A percentile compares a stretch with the other conserved stretches of the same genome.
These are phyloP conservation scores for Trichoderma gracile DNA, from an alignment of 2,329 filamentous ascomycete species.

Conservation along the genomic window DNA sequence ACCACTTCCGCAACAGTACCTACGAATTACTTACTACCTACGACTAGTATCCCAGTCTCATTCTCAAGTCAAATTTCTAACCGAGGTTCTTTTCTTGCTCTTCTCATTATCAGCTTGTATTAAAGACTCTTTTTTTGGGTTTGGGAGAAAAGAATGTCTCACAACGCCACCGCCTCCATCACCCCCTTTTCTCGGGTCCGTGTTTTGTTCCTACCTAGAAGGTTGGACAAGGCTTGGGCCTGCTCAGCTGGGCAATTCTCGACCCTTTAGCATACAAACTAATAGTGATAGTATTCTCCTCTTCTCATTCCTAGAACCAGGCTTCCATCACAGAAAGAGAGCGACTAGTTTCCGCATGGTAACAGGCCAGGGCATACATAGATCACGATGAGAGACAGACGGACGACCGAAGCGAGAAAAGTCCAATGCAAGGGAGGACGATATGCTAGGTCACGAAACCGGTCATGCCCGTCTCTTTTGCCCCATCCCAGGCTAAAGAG, in stretches of 20 bases:
- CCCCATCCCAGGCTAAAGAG: too few species aligned
- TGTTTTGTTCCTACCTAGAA: too few species aligned
- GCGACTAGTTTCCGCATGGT: too few species aligned
- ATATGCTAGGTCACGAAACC: too few species aligned
- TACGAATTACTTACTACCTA: too few species aligned
- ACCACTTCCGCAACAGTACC: too few species aligned
- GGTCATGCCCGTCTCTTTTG: background rate
- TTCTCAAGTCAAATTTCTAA: background rate
- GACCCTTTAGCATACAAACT: too few species aligned
- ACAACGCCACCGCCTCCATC: background rate
- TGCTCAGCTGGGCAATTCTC: background rate
- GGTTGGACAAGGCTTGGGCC: background rate
- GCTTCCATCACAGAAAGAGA: too few species aligned
- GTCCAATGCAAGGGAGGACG: conserved; percentile 1
- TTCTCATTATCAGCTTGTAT: background rate
- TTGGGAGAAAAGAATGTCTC: background rate
- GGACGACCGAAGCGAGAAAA: too few species aligned
- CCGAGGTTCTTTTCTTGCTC: background rate
- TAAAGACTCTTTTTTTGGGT: background rate
- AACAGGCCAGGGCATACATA: too few species aligned
- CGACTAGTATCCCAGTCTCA: too few species aligned
- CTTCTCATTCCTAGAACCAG: background rate
- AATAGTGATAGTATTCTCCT: background rate
- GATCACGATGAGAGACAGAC: background rate
- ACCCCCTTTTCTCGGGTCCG: background rate